Evolutionary conservation across 2,329 filamentous ascomycete species (phyloP).

Genomic region (Chrysoporthe deuterocubensis): DNA sequence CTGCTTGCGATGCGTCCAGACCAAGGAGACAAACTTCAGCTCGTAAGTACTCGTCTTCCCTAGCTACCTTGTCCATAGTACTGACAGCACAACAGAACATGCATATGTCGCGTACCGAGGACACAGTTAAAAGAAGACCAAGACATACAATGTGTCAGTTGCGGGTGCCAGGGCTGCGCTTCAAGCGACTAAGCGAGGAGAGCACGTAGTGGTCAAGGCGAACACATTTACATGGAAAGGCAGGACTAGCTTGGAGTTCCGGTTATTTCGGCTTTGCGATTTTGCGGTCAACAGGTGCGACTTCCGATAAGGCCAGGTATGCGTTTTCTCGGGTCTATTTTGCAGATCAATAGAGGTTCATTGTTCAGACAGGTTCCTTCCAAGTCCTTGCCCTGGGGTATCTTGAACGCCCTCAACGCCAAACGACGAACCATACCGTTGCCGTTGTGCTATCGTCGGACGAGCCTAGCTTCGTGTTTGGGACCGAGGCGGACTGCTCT

Average conservation of each 20-base stretch:
- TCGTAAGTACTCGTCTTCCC: constrained; percentile 45
- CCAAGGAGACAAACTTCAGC: constrained; percentile 99
- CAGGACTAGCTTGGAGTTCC: constrained; percentile 24
- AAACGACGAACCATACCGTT: not conserved
- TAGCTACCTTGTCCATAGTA: not conserved
- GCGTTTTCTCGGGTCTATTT: constrained; percentile 9
- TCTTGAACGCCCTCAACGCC: constrained; percentile 17
- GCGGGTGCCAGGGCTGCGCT: constrained; percentile 88
- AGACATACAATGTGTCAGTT: constrained; percentile 91
- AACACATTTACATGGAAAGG: not conserved
- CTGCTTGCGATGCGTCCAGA: constrained; percentile 94
- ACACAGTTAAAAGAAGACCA: constrained; percentile 88
- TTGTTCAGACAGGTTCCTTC: constrained; percentile 21
- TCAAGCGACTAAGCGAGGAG: constrained; percentile 70
- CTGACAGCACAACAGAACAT: constrained; percentile 56
- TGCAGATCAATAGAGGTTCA: constrained; percentile 27
- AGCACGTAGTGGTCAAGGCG: constrained; percentile 1
- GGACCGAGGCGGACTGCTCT: constrained; percentile 68
- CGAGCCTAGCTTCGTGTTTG: constrained; percentile 56
- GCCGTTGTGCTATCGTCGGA: constrained; percentile 44
- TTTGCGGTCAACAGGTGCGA: constrained; percentile 18
- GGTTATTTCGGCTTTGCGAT: constrained; percentile 15
- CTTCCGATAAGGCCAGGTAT: constrained; percentile 15
- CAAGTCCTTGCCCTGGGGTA: constrained; percentile 18
- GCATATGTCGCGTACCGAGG: constrained; percentile 92